Evolutionary conservation across 768 basidiomycete species (phyloP).

Genomic region (Xanthoconium purpureum): DNA sequence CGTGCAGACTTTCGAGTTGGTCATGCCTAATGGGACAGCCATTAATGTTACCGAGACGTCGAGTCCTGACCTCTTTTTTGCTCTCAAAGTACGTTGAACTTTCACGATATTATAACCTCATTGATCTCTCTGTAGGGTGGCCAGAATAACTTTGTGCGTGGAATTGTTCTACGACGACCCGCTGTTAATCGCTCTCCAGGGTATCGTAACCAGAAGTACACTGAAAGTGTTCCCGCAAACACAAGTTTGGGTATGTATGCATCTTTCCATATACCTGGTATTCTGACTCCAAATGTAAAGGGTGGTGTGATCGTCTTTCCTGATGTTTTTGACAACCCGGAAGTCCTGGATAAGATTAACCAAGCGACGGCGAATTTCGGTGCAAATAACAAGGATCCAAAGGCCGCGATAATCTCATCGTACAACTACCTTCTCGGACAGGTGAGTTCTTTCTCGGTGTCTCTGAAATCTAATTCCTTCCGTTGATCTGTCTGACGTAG

Average conservation of each 20-base stretch:
- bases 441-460: not conserved
- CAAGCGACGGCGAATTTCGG: conserved; percentile 22
- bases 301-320: conserved; percentile 45
- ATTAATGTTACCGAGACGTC: conserved; percentile 30
- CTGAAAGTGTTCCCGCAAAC: conserved; percentile 52
- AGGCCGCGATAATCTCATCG: conserved; percentile 39
- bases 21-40: conserved; percentile 44
- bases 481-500: not conserved
- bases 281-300: conserved; percentile 25
- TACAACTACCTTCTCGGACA: conserved; percentile 31
- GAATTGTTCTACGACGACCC: not conserved
- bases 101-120: not conserved
- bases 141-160: conserved; percentile 53
- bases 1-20: conserved; percentile 53
- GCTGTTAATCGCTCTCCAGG: conserved; percentile 28
- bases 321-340: not conserved
- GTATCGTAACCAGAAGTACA: conserved; percentile 58
- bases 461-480: not conserved
- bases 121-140: conserved; percentile 44
- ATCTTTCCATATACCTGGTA: not conserved
- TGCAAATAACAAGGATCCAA: conserved; percentile 18
- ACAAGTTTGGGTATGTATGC: conserved; percentile 53
- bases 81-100: conserved; percentile 34
- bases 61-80: conserved; percentile 29
- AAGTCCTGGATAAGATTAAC: conserved; percentile 11